phyloP scores from a whole-genome alignment of 1,284 basidiomycete genomes.

The Cryptococcus floricola region DNA sequence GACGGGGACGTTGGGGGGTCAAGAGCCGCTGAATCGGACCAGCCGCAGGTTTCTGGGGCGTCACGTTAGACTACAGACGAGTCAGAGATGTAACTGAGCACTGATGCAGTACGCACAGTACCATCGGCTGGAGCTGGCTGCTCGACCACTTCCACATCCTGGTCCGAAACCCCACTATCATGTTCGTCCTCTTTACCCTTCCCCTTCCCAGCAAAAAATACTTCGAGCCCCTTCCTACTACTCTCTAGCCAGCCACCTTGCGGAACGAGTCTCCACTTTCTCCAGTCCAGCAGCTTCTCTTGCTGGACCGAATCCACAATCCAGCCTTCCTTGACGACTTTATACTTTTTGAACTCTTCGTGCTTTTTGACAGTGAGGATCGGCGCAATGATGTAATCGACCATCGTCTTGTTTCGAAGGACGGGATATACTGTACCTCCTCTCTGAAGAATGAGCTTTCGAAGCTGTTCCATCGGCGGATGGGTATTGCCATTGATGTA shows the following conservation, averaged over 20 bases:
- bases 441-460: conserved; percentile 72
- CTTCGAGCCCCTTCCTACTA: conserved; percentile 33
- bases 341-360: conserved; percentile 80
- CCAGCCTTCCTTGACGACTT: conserved; percentile 84
- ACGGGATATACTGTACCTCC: conserved; percentile 75
- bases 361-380: conserved; percentile 85
- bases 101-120: background rate
- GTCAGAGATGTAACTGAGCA: background rate
- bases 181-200: background rate
- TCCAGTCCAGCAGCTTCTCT: conserved; percentile 56
- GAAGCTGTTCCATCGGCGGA: conserved; percentile 80
- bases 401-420: conserved; percentile 33
- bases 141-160: background rate
- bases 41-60: background rate
- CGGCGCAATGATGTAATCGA: conserved; percentile 74
- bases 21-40: background rate
- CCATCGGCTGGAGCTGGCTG: background rate
- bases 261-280: conserved; percentile 36
- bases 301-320: conserved; percentile 68
- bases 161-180: too few relatives aligned
- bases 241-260: conserved; percentile 33
- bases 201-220: conserved; percentile 23
- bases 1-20: conserved; percentile 5
- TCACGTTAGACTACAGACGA: background rate
- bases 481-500: conserved; percentile 90